Conservation (phyloP, 78 protist species). For the Isochrysis galbana region DNA sequence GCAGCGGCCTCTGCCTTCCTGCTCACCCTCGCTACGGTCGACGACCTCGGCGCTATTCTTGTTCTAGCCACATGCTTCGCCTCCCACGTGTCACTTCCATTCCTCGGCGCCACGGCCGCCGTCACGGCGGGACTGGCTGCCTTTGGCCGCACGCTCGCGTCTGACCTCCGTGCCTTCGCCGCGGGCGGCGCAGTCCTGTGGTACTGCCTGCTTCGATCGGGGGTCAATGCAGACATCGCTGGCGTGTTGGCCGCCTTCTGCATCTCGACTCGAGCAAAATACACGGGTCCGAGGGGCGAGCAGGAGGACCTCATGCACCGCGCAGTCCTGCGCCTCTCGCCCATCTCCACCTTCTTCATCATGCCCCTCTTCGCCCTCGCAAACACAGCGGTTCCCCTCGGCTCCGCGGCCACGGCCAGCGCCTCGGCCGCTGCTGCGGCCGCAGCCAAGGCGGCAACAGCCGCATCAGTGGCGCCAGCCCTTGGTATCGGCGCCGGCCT, state of each 20-base stretch:
- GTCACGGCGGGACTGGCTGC: background rate
- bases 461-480: background rate
- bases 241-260: background rate
- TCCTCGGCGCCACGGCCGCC: conserved; percentile 17
- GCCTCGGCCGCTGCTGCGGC: background rate
- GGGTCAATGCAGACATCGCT: conserved; percentile 3
- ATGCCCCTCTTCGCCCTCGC: conserved; percentile 31
- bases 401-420: too few species aligned
- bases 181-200: background rate
- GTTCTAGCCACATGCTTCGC: conserved; percentile 22
- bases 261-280: background rate
- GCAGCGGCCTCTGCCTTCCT: background rate
- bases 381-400: background rate
- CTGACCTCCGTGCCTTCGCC: background rate
- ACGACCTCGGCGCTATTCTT: conserved; percentile 23
- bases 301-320: background rate
- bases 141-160: background rate
- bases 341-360: background rate
- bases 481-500: background rate
- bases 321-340: background rate
- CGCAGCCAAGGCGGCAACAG: background rate
- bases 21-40: conserved; percentile 23
- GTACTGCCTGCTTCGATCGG: conserved; percentile 6
- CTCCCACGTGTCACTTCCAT: background rate
- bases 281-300: background rate